Evolutionary conservation across 495 filamentous ascomycete genomes (phyloP).

Genomic region (Penicillium crystallinum): DNA sequence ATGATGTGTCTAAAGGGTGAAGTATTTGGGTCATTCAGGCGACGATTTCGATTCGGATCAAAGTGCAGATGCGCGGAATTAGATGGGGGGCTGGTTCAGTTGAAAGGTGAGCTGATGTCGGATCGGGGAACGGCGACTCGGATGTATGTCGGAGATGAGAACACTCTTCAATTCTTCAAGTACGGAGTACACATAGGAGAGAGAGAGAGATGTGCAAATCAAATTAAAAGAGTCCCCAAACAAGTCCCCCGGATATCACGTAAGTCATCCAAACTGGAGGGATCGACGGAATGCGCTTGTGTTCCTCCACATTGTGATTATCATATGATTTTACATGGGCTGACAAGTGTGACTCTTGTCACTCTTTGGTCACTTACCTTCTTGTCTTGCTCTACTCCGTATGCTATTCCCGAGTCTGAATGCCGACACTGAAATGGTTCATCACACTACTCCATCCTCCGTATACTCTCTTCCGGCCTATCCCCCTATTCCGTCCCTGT

Average conservation of each 20-base stretch:
- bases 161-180: background rate
- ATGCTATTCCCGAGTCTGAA: no score
- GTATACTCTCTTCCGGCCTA: no score
- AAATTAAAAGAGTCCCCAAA: background rate
- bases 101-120: background rate
- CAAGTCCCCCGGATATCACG: background rate
- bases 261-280: background rate
- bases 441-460: no score
- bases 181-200: no score
- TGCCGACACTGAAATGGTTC: no score
- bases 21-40: constrained; percentile 6
- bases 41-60: constrained; percentile 10
- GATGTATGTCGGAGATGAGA: background rate
- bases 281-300: background rate
- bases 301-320: background rate
- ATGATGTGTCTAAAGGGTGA: constrained; percentile 31
- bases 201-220: background rate
- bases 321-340: background rate
- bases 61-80: background rate
- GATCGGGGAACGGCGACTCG: background rate
- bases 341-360: background rate
- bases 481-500: no score
- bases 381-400: no score
- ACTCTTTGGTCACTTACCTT: no score
- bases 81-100: background rate